A percentile compares a stretch with the other conserved stretches of the same genome.
Conservation (phyloP, 2,329 filamentous ascomycete genomes). For the Aspergillus sp. region DNA sequence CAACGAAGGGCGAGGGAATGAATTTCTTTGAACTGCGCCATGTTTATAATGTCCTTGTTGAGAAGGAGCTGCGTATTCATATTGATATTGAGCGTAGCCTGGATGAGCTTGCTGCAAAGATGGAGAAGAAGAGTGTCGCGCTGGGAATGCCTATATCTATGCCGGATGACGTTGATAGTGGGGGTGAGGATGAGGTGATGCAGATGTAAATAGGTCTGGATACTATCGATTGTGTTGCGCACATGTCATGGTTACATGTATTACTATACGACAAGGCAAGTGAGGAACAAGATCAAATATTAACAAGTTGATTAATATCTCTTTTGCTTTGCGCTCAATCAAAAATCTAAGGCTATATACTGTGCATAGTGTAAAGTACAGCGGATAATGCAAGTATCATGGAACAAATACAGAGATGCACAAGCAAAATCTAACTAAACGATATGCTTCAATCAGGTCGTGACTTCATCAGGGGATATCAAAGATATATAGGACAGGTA, state of each 20-base stretch:
- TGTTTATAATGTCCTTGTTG: constrained; percentile 57
- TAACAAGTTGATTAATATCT: background rate
- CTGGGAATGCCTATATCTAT: constrained; percentile 24
- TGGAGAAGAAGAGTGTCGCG: constrained; percentile 11
- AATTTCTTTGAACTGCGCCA: constrained; percentile 50
- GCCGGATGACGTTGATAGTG: constrained; percentile 30
- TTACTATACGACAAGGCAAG: background rate
- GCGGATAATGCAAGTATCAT: constrained; percentile 5
- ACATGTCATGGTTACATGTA: background rate
- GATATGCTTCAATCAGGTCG: constrained; percentile 23
- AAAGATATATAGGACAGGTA: background rate
- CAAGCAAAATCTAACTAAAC: constrained; percentile 1
- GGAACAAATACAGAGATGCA: constrained; percentile 11
- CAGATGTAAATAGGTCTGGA: constrained; percentile 8
- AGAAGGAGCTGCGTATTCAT: constrained; percentile 63
- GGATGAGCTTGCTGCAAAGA: constrained; percentile 29
- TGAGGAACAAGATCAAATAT: background rate
- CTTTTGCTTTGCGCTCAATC: background rate
- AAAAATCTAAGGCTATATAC: constrained; percentile 5
- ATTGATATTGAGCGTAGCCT: constrained; percentile 51
- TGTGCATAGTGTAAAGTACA: constrained; percentile 10
- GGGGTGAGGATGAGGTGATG: constrained; percentile 25
- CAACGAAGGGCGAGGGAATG: constrained; percentile 31
- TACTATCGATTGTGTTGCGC: background rate
- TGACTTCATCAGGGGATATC: constrained; percentile 4